phyloP scores from a whole-genome alignment of 331 rosid species.

The Arachis monticola region DNA sequence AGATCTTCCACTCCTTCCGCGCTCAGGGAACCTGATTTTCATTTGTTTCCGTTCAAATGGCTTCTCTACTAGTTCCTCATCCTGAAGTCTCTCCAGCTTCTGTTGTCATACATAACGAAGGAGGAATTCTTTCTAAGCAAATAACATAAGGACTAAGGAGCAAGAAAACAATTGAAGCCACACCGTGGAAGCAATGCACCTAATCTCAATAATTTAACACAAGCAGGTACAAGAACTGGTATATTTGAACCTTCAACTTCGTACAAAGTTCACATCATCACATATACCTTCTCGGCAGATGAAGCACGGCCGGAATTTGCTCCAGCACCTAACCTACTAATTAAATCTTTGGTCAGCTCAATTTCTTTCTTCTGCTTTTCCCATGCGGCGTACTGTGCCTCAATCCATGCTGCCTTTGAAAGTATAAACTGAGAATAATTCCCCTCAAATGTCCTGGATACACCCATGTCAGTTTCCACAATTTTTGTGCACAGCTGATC shows the following conservation, averaged over 20 bases:
- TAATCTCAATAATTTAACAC: constrained; percentile 17
- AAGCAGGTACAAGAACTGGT: constrained; percentile 25
- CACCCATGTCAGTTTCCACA: constrained; percentile 92
- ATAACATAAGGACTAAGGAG: constrained; percentile 8
- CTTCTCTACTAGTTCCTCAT: constrained; percentile 83
- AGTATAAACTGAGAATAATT: constrained; percentile 81
- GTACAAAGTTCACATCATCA: background rate
- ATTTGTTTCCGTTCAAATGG: constrained; percentile 95
- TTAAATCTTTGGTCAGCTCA: constrained; percentile 82
- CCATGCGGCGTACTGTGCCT: constrained; percentile 93
- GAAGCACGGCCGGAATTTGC: constrained; percentile 98
- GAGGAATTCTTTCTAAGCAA: constrained; percentile 40
- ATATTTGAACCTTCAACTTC: constrained; percentile 23
- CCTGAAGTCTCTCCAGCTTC: constrained; percentile 96
- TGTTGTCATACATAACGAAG: constrained; percentile 49
- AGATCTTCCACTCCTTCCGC: constrained; percentile 93
- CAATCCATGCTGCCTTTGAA: constrained; percentile 88
- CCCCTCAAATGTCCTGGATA: constrained; percentile 84
- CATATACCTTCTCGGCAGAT: constrained; percentile 83
- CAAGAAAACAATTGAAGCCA: constrained; percentile 32
- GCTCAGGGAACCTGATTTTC: constrained; percentile 97
- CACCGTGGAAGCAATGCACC: constrained; percentile 31
- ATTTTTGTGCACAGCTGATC: constrained; percentile 69
- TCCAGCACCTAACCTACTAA: constrained; percentile 90
- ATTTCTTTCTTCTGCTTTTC: constrained; percentile 99